Evolutionary conservation across 345 rosid genomes (phyloP), one percentile per base, ranked within the genome.

Genomic region (Nephelium lappaceum): DNA sequence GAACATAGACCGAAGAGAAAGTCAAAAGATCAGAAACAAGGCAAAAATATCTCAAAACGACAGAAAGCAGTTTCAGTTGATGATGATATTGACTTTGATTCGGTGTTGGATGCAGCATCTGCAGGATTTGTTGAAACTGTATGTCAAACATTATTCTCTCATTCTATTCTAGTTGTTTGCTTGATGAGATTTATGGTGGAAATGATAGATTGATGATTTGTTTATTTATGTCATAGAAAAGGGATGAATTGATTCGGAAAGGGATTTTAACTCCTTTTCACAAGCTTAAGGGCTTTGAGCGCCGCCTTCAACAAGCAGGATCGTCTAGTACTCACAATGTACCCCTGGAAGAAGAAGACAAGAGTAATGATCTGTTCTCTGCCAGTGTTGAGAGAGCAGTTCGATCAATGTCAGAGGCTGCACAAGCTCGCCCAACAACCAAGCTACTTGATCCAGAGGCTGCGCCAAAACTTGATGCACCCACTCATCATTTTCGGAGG

Each of bases 211-310:
- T 27, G 39, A 57, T 77, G 5, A 6, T 71, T 62, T 73, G 18
- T 67, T 43, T 81, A 72, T 71, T 84, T 81, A 43, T 85, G 83
- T 78, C 86, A 77, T 86, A 96, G 97, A 96, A 94, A 93, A 93
- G 99, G 88, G 99, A 96, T 90, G 90, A 91, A 80, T 77, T 96
- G 90, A 94, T 96, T 55, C 90, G 98, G 66, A 96, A 94, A 86
- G 98, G 98, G 80, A 85, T 96, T 67, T 89, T 96, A 79, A 96
- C 99, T 85, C 99, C 97, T 51, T 96, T 96, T 86, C 97, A 94
- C 83, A 87, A 87, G 89, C 97, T 96, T 23, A 87, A 93, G 85
- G 98, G 98, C 66, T 96, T 87, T 84, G 99, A 96, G 78, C 97
- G 97, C 39, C 75, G 91, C 38, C 89, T 96, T 82, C 94, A 89